Evolutionary conservation across 2,329 filamentous ascomycete genomes (phyloP), one percentile per base, ranked within the genome.

Genomic region (Apiospora marii): DNA sequence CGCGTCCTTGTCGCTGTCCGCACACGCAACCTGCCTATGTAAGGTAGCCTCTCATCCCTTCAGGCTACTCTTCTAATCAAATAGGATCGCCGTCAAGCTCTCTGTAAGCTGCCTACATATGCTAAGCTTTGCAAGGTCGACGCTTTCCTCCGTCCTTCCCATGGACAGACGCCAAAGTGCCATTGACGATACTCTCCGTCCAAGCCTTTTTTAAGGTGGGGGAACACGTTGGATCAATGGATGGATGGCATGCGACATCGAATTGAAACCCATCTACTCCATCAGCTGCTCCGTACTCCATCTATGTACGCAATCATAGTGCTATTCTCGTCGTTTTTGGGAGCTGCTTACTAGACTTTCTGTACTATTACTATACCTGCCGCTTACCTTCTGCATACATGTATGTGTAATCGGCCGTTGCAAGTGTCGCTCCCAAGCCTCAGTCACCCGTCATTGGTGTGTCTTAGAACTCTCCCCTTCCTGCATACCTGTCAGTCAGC

Each of bases 181-280:
- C 37, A 41, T 41, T 41, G 37, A 41, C 49, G n/a, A 14, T n/a
- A n/a, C 49, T 24, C 49, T 13, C n/a, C n/a, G 49, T 27, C 49
- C 49, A 24, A 24, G 49, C 49, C 53, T 58, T 58, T 19, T 34
- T 34, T 61, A 34, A 46, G 46, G 53, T n/a, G 53, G 53, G 53
- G 53, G 53, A 61, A 34, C 53, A 61, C 16, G 16, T n/a, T n/a
- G 19, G 53, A n/a, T 51, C 49, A 13, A 51, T 41, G 37, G 37
- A 41, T 41, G 37, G 37, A 49, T n/a, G 46, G 46, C 22, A 49
- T 49, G 46, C 46, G 22, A 49, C 46, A n/a, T n/a, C 37, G 37
- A 41, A 41, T n/a, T 10, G 7, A n/a, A 49, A 49, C 46, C 43
- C 46, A 49, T 49, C 22, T n/a, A 22, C 46, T 48, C 44, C 44